A percentile compares a stretch with the other conserved stretches of the same genome.
Evolutionary conservation across 371 early-diverging fungal species (phyloP).

Genomic region (Mortierella sp.): DNA sequence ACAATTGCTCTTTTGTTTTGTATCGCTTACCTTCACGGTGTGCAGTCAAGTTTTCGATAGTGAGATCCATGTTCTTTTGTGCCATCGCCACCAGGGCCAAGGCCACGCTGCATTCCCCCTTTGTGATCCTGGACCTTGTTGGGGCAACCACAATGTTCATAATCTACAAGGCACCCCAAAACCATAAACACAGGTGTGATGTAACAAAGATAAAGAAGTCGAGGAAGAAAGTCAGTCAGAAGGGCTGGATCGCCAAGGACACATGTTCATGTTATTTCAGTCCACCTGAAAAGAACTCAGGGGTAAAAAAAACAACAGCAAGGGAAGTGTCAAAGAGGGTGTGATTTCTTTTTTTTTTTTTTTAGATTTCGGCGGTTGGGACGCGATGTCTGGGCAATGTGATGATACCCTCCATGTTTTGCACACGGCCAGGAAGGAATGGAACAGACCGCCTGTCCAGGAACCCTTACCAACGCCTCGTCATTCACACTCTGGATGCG

Average conservation of each 20-base stretch:
- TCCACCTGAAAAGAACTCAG: conserved; percentile 7
- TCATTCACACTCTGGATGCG: conserved; percentile 75
- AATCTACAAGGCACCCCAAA: conserved; percentile 23
- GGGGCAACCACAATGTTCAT: conserved; percentile 62
- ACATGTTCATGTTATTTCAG: conserved; percentile 4
- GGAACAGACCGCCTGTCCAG: conserved; percentile 68
- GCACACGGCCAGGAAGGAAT: conserved; percentile 60
- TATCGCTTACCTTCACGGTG: conserved; percentile 63
- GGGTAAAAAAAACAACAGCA: not conserved
- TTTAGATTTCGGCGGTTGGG: conserved; percentile 55
- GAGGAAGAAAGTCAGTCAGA: not conserved
- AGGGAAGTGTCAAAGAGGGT: too few species aligned
- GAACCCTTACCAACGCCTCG: conserved; percentile 73
- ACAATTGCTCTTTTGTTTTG: too few species aligned
- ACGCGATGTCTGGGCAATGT: conserved; percentile 53
- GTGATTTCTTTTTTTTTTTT: conserved; percentile 2
- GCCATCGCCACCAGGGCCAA: conserved; percentile 80
- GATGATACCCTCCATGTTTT: conserved; percentile 43
- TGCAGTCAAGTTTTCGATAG: conserved; percentile 63
- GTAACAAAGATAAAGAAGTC: not conserved
- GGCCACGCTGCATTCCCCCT: conserved; percentile 77
- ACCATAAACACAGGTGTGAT: not conserved
- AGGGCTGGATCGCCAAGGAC: too few species aligned
- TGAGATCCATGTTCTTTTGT: conserved; percentile 81
- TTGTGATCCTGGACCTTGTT: conserved; percentile 67